Conservation (phyloP, 768 basidiomycete species). For the Xanthoconium purpureum region DNA sequence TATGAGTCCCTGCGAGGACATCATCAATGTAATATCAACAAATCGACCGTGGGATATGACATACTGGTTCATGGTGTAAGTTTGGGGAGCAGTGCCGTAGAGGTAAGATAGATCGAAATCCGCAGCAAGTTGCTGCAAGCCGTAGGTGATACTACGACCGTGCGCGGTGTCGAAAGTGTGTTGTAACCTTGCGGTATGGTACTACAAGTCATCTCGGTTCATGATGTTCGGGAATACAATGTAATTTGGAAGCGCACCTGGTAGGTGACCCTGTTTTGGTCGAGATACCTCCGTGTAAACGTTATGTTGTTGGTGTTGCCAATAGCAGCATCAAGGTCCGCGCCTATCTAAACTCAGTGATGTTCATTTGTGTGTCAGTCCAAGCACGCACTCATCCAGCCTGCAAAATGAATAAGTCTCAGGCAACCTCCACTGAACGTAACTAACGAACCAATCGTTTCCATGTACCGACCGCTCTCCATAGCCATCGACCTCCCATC, state of each 20-base stretch:
- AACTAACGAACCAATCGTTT: conserved; percentile 67
- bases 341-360: conserved; percentile 33
- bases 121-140: conserved; percentile 50
- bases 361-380: background rate
- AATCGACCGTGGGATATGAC: conserved; percentile 13
- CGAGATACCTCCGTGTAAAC: conserved; percentile 72
- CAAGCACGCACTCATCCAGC: conserved; percentile 59
- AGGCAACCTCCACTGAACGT: background rate
- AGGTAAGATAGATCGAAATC: conserved; percentile 59
- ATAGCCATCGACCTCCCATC: conserved; percentile 39
- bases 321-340: conserved; percentile 41
- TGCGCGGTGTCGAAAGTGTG: conserved; percentile 57
- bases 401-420: conserved; percentile 4
- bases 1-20: conserved; percentile 47
- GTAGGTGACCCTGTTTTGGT: conserved; percentile 75
- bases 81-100: conserved; percentile 74
- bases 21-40: background rate
- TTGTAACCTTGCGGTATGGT: conserved; percentile 54
- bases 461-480: conserved; percentile 88
- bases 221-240: background rate
- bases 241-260: conserved; percentile 42
- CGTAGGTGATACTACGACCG: conserved; percentile 53
- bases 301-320: conserved; percentile 49
- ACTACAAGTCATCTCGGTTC: conserved; percentile 37
- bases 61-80: conserved; percentile 65